Conservation (phyloP, 1,284 basidiomycete genomes). For the Vanrija humicola region DNA sequence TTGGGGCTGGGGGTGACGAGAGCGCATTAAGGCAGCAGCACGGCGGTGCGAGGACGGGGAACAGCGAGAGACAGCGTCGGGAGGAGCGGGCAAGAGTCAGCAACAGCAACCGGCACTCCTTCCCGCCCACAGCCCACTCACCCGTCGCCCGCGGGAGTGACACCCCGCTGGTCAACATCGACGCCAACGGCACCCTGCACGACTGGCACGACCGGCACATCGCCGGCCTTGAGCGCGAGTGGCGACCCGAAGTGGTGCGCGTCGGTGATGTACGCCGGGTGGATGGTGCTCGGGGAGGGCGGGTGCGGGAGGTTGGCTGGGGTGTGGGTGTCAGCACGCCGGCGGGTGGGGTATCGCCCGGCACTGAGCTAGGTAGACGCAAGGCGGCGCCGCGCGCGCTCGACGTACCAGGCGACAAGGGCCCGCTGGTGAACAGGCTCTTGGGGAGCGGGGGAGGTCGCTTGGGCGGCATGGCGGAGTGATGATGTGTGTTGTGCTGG, state of each 20-base stretch:
- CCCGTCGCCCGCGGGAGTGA: not conserved
- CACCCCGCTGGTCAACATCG: not conserved
- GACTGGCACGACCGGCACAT: not conserved
- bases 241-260: conserved; percentile 26
- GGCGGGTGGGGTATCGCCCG: too few relatives aligned
- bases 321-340: not conserved
- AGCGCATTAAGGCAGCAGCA: too few relatives aligned
- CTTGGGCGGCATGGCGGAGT: conserved; percentile 30
- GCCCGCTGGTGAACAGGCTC: conserved; percentile 36
- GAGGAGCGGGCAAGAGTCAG: not conserved
- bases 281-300: conserved; percentile 35
- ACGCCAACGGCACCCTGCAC: conserved; percentile 7
- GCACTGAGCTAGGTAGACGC: too few relatives aligned
- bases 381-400: too few relatives aligned
- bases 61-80: not conserved
- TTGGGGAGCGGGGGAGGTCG: conserved; percentile 38
- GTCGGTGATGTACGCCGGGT: conserved; percentile 40
- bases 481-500: too few relatives aligned
- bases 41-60: too few relatives aligned
- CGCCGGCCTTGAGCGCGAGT: not conserved
- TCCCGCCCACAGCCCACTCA: not conserved
- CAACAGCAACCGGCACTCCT: too few relatives aligned
- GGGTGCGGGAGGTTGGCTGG: conserved; percentile 31
- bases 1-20: not conserved
- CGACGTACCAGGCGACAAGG: conserved; percentile 35